Conservation (phyloP, 495 filamentous ascomycete genomes). For the Daldinia caldariorum region DNA sequence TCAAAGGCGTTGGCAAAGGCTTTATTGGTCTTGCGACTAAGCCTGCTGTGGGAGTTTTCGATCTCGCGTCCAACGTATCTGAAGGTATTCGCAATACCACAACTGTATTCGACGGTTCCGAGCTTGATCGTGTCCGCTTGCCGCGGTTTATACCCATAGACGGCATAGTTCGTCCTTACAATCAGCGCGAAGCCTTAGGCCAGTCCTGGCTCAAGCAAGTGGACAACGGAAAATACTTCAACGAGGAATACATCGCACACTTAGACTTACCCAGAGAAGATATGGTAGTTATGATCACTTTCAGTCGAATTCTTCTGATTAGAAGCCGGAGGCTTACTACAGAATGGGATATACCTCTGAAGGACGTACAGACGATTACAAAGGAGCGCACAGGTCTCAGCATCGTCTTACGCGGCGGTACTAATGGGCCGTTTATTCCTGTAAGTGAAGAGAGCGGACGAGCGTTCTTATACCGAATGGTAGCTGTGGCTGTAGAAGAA, state of each 20-base stretch:
- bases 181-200: constrained; percentile 92
- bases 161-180: constrained; percentile 94
- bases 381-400: constrained; percentile 96
- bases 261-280: constrained; percentile 90
- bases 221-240: constrained; percentile 96
- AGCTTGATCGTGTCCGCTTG: constrained; percentile 90
- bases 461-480: constrained; percentile 81
- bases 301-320: constrained; percentile 89
- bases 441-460: constrained; percentile 86
- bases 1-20: constrained; percentile 97
- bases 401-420: constrained; percentile 85
- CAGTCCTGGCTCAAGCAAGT: constrained; percentile 99
- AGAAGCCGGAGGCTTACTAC: constrained; percentile 81
- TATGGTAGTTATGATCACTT: constrained; percentile 95
- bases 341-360: constrained; percentile 95
- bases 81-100: constrained; percentile 99
- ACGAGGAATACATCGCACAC: constrained; percentile 96
- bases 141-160: constrained; percentile 91
- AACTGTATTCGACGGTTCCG: constrained; percentile 94
- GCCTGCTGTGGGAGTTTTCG: constrained; percentile 95
- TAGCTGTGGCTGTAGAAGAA: constrained; percentile 66
- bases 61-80: constrained; percentile 93
- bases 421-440: constrained; percentile 94
- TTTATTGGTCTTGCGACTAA: constrained; percentile 92
- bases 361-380: constrained; percentile 94